Base-by-base conservation (phyloP, 2,329 filamentous ascomycete genomes). In the Zasmidium angulare region DNA sequence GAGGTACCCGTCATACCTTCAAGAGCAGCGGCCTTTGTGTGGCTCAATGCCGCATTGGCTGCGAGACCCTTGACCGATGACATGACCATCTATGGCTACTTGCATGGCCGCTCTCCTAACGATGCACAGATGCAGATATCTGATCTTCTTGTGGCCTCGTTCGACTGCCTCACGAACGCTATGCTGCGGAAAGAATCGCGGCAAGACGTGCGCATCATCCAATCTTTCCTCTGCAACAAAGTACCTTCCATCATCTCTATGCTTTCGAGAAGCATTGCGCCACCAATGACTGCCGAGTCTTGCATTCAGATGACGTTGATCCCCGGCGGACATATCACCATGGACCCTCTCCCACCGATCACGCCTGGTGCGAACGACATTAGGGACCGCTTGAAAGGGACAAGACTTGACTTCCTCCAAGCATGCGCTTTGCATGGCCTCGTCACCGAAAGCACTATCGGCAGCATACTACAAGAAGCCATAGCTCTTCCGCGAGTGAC, bases 391-490 rank as follows among this genome's bases (percentile, higher is more conserved):
- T 78, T 89, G 1, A 84, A 86, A 24, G 84, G 87, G 61, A 91
- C 90, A 24, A 84, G 88, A 23, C 89, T 89, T 76, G 80, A 97
- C 62, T 98, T 98, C 66, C 84, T 96, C 46, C 95, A 96, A 64
- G 88, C 93, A 0, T 99, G 95, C 71, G 91, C 90, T 56, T 81
- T 97, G 43, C 93, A 98, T 73, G 86, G 87, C 0, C 79, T 99
- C n/a, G 87, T 98, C 22, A 85, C 87, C 0, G 87, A 92, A 64
- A 82, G 86, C 31, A 89, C 88, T 52, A 90, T 96, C 17, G 87
- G 93, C 70, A 84, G 84, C 2, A 83, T 99, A 10, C 78, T 97
- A 1, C 92, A 96, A 68, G 88, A 91, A 22, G 90, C 95, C 78
- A 87, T 91, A 64, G 89, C 87, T 40, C 79, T 93, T 51, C 90